These are phyloP conservation scores for Sugiyamaella qingdaonensis DNA, from an alignment of 805 yeast genomes.

Conservation along the genomic window DNA sequence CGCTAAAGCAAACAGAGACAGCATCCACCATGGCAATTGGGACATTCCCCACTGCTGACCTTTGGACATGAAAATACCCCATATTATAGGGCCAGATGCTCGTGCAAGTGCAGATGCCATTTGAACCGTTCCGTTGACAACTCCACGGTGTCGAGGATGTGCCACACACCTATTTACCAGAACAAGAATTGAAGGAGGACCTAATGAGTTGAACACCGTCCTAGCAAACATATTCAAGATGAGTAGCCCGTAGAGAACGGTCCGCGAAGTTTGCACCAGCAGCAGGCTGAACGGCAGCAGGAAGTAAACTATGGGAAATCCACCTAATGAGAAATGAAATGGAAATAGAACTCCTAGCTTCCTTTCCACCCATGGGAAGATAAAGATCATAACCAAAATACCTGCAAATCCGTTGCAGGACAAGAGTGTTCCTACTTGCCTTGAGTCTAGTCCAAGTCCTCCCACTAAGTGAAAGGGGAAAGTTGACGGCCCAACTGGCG, in stretches of 20 bases:
- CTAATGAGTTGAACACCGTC: constrained; percentile 42
- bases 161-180: constrained; percentile 52
- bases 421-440: constrained; percentile 46
- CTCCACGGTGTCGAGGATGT: constrained; percentile 48
- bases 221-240: constrained; percentile 31
- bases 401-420: constrained; percentile 53
- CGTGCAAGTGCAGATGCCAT: constrained; percentile 52
- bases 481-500: constrained; percentile 14
- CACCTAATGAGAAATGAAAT: constrained; percentile 38
- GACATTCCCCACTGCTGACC: constrained; percentile 25
- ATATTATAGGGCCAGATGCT: constrained; percentile 51
- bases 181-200: constrained; percentile 50
- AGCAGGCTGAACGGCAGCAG: constrained; percentile 47
- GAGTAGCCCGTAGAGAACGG: constrained; percentile 10
- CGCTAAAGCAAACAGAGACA: constrained; percentile 10
- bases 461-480: constrained; percentile 44
- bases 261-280: constrained; percentile 33
- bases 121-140: constrained; percentile 56
- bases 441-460: constrained; percentile 47
- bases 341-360: constrained; percentile 42
- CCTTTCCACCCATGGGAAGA: constrained; percentile 51
- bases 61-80: constrained; percentile 47
- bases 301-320: constrained; percentile 45
- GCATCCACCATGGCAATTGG: constrained; percentile 25
- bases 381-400: constrained; percentile 43